Base-by-base conservation (phyloP, 129 eudicot species). In the Centella asiatica region DNA sequence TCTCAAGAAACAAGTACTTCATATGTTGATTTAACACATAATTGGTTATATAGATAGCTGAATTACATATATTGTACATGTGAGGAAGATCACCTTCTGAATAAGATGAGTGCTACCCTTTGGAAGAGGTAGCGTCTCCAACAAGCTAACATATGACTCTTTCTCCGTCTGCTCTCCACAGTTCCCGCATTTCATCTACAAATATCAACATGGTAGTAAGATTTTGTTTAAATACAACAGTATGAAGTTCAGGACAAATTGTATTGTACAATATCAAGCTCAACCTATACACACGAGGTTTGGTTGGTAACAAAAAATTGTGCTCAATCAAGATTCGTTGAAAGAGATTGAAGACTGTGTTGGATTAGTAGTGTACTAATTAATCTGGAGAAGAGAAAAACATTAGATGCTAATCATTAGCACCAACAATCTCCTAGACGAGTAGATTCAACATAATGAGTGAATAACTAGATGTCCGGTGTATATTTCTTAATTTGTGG, bases 71-170 rank as follows among this genome's bases (percentile, higher is more conserved):
- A 7, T 27, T n/a, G n/a, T n/a, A n/a, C n/a, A n/a, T n/a, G n/a
- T n/a, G 20, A 9, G 50, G 33, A 7, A 48, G 26, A n/a, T 28
- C 45, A 82, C 98, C 94, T 92, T 87, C 76, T 85, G 95, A 52
- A 82, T 65, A 74, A 89, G 95, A 73, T 89, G 74, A 51, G 74
- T 60, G 27, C 61, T 64, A 55, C 81, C 80, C 67, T 69, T 73
- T 18, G 90, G 78, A 2, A 79, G 26, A 62, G 87, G 72, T 65
- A 85, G 78, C 1, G 70, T 64, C 68, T 89, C 95, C 18, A 78
- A 72, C 84, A 92, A 78, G 65, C 82, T 79, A 57, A 92, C 76
- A 65, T 87, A 71, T 0, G 86, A 69, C 70, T 83, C 85, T 39
- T 79, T 83, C 32, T 57, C 45, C 11, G 85, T 78, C n/a, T 78